These are phyloP conservation scores for Pichia rugopelliculosa DNA, from an alignment of 805 yeast genomes.

Conservation along the genomic window DNA sequence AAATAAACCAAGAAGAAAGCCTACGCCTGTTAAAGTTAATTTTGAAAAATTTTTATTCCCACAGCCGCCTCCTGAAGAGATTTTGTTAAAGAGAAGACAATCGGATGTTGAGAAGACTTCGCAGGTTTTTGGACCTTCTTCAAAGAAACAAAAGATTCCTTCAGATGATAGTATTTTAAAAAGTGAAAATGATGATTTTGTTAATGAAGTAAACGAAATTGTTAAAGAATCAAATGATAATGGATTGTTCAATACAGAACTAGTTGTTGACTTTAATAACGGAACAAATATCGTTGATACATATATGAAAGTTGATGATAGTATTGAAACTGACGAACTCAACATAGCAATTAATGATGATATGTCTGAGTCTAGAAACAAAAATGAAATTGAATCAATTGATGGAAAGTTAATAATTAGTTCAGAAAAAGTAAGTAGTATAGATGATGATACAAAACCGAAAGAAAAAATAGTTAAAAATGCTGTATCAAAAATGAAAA, in stretches of 20 bases:
- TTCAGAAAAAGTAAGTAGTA: not conserved
- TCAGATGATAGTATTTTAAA: not conserved
- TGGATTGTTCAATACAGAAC: not conserved
- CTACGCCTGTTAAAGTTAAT: constrained; percentile 9
- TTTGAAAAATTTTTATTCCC: constrained; percentile 15
- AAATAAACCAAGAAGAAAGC: constrained; percentile 2
- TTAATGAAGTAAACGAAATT: not conserved
- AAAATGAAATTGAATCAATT: not conserved
- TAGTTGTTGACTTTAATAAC: not conserved
- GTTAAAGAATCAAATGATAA: not conserved
- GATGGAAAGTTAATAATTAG: not conserved
- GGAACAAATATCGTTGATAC: not conserved
- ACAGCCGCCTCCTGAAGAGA: constrained; percentile 14
- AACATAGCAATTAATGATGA: not conserved
- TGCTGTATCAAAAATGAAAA: constrained; percentile 3
- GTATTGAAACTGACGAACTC: not conserved
- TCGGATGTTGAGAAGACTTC: not conserved
- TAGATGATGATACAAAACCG: not conserved
- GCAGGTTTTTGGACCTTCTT: not conserved
- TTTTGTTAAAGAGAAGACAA: constrained; percentile 10
- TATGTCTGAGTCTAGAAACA: not conserved
- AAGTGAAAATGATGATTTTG: not conserved
- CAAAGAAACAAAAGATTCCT: not conserved
- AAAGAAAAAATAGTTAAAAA: not conserved
- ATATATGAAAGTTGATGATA: not conserved